Evolutionary conservation across 2,329 filamentous ascomycete species (phyloP), one percentile per base, ranked within the genome.

Genomic region (Bipolaris bicolor): DNA sequence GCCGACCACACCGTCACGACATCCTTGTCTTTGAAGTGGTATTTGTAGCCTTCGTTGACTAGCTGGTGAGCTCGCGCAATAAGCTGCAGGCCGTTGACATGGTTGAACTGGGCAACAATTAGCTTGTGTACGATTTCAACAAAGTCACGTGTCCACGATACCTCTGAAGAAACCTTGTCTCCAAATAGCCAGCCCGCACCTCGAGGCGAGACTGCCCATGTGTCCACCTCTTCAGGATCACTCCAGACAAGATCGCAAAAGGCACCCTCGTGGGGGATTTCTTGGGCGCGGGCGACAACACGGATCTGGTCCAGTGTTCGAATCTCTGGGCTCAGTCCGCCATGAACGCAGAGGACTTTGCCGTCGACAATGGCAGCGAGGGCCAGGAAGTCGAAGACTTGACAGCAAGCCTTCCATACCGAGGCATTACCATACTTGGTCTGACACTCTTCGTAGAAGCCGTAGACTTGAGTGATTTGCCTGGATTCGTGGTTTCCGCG

Each of bases 201-300:
- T 77, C 87, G 79, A 24, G 87, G 87, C 62, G 85, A 88, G 43
- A 90, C 86, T 49, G 86, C 86, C 88, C 87, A 90, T 2, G 86
- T 88, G 60, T 88, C 86, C 57, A 89, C 86, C 37, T 83, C 81
- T 66, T 91, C 89, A 0, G 89, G 89, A 72, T 91, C 89, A 66
- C 92, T 97, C 95, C 95, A 99, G 53, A 99, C 86, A 54, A 99
- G 82, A 78, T 99, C 95, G 77, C 95, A 99, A 89, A 99, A 98
- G 52, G 95, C 93, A 11, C 95, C 95, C 76, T 99, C 95, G 74
- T 99, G 95, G 20, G 95, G 95, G 43, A 99, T 96, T 79, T 99
- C 95, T 80, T 99, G 95, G 13, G 89, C 88, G 71, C 89, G 81
- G 47, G 89, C 89, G 48, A 91, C 88, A 5, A 73, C 70, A 45